Conservation (phyloP, 1,139 yeast species). For the Zygosaccharomyces sapae region DNA sequence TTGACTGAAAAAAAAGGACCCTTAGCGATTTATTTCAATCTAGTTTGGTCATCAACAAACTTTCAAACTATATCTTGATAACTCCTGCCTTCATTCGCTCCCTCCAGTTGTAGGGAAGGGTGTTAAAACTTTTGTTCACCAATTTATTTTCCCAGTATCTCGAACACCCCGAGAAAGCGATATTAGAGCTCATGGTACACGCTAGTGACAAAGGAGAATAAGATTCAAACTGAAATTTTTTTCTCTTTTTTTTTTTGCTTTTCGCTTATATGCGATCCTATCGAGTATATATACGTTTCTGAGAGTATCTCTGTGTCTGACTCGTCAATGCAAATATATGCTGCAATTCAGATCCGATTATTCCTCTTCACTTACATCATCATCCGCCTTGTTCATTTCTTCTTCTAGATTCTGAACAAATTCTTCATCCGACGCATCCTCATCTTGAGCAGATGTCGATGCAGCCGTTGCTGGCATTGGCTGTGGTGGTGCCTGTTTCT, state of each 20-base stretch:
- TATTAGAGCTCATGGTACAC: not conserved
- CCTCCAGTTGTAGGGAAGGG: not conserved
- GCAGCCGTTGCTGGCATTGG: conserved; percentile 9
- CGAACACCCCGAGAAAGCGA: conserved; percentile 1
- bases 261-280: not conserved
- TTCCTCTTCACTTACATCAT: conserved; percentile 32
- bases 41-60: conserved; percentile 2
- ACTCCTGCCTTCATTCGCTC: not conserved
- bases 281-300: conserved; percentile 1
- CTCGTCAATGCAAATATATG: not conserved
- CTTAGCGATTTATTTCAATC: not conserved
- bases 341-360: conserved; percentile 9
- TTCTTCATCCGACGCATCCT: conserved; percentile 33
- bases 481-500: conserved; percentile 10
- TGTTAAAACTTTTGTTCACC: not conserved
- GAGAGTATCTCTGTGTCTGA: not conserved
- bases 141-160: not conserved
- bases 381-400: conserved; percentile 31
- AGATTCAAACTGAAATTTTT: not conserved
- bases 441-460: conserved; percentile 13
- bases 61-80: not conserved
- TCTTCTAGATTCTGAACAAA: conserved; percentile 34
- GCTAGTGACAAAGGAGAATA: not conserved
- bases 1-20: not conserved
- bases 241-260: not conserved